These are phyloP conservation scores for Arxiozyma bovina DNA, from an alignment of 1,139 yeast genomes.

Conservation along the genomic window DNA sequence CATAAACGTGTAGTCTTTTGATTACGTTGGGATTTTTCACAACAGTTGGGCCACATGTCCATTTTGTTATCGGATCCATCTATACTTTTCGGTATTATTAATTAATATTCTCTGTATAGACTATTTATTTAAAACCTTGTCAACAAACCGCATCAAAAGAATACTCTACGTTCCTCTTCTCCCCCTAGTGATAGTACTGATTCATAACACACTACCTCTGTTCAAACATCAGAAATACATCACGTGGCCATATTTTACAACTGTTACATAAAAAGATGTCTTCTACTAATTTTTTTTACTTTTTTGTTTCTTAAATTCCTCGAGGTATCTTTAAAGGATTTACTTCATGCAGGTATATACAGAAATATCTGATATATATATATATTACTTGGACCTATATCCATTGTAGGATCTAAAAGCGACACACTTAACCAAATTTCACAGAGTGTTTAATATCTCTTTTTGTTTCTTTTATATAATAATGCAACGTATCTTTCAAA, in stretches of 20 bases:
- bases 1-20: slow-evolving; percentile 36
- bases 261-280: too few relatives aligned
- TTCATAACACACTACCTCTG: too few relatives aligned
- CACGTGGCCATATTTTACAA: too few relatives aligned
- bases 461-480: not conserved
- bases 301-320: not conserved
- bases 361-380: not conserved
- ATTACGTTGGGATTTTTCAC: slow-evolving; percentile 15
- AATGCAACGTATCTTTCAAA: not conserved
- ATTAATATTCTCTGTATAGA: not conserved
- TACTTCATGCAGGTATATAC: not conserved
- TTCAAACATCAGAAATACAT: too few relatives aligned
- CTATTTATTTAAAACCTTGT: too few relatives aligned
- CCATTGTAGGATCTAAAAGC: not conserved
- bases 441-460: not conserved
- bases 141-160: not conserved
- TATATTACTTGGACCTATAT: too few relatives aligned
- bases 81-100: not conserved
- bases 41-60: slow-evolving; percentile 23
- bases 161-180: too few relatives aligned
- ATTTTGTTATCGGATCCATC: slow-evolving; percentile 11
- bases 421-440: not conserved
- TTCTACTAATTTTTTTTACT: too few relatives aligned
- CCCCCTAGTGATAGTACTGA: too few relatives aligned
- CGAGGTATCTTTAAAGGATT: not conserved